Evolutionary conservation across 176 grass and related monocot genomes (phyloP), one percentile per base, ranked within the genome.

Genomic region (Saccharum officinarum): DNA sequence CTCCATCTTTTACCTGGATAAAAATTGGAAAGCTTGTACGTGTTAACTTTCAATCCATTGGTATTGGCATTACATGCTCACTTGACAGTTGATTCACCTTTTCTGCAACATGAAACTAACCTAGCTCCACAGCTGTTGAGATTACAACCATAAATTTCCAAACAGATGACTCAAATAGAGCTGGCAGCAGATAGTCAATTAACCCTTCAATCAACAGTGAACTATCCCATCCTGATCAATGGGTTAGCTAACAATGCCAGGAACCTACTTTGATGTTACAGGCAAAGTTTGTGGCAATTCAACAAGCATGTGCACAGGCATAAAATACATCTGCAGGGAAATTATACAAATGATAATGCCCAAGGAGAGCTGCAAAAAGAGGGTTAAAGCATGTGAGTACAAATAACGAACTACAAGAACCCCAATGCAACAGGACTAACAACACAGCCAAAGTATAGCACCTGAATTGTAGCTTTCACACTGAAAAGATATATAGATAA

Each of bases 291-390:
- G 89, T 77, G 93, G 93, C 69, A 98, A 93, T 57, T 93, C 89
- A 52, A 98, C 81, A 62, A 95, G 86, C 95, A 83, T 77, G 75
- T 89, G 93, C 45, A 90, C 87, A 71, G 95, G 95, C 86, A 94
- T 91, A 89, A 98, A 98, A 90, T 98, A 98, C 96, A 99, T 93
- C 62, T 99, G 93, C 86, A 99, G 67, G 40, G 93, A 96, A 76
- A 94, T 92, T 89, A 96, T 99, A 88, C 93, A 99, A 76, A 99
- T 94, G 54, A 94, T 54, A 86, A 99, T 94, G 84, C 97, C 97
- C 77, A 99, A 89, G 84, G 94, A 93, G 91, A 96, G 97, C 97
- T 99, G 87, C 86, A 96, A 80, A 80, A 72, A 9, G 26, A 28
- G 10, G 4, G n/a, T 74, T 80, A 70, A 77, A 83, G 34, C 30